Percentiles rank a stretch among this genome's conserved stretches.
Evolutionary conservation across 164 flowering plant genomes (phyloP).

Genomic region (Vitis cinerea): DNA sequence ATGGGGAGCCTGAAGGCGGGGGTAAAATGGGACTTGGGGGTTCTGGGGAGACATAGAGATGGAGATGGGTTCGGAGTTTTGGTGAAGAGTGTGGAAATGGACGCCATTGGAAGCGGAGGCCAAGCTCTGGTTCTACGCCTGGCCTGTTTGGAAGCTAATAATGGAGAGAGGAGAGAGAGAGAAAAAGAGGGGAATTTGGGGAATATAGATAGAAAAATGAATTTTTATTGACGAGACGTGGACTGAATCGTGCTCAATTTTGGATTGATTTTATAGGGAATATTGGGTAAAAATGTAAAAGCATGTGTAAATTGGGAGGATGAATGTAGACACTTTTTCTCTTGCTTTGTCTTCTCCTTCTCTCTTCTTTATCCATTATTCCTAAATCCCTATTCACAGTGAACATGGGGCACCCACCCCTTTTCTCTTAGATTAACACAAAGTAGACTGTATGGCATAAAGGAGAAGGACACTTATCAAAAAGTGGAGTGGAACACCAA

Average conservation of each 20-base stretch:
- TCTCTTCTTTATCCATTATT: neutral
- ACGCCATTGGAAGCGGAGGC: constrained; percentile 36
- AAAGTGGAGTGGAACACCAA: too few relatives aligned
- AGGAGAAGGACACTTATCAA: too few relatives aligned
- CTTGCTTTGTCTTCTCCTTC: neutral
- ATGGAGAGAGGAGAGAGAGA: neutral
- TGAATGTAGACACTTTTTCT: constrained; percentile 43
- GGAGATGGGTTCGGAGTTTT: constrained; percentile 13
- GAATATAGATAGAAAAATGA: neutral
- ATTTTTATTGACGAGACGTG: neutral
- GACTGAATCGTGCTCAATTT: neutral
- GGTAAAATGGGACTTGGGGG: constrained; percentile 23
- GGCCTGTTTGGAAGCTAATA: neutral
- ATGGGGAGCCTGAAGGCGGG: constrained; percentile 12
- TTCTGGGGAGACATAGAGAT: constrained; percentile 9
- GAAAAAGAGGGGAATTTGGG: neutral
- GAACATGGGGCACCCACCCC: too few relatives aligned
- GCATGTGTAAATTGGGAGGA: constrained; percentile 24
- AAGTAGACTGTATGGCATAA: too few relatives aligned
- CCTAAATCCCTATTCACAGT: neutral
- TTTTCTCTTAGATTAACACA: too few relatives aligned
- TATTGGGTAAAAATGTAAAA: neutral
- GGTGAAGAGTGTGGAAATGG: constrained; percentile 40
- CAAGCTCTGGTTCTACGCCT: neutral
- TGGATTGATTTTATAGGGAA: constrained; percentile 1